A percentile compares a stretch with the other conserved stretches of the same genome.
Conservation (phyloP, 257 asterid genomes). For the Fraxinus excelsior region DNA sequence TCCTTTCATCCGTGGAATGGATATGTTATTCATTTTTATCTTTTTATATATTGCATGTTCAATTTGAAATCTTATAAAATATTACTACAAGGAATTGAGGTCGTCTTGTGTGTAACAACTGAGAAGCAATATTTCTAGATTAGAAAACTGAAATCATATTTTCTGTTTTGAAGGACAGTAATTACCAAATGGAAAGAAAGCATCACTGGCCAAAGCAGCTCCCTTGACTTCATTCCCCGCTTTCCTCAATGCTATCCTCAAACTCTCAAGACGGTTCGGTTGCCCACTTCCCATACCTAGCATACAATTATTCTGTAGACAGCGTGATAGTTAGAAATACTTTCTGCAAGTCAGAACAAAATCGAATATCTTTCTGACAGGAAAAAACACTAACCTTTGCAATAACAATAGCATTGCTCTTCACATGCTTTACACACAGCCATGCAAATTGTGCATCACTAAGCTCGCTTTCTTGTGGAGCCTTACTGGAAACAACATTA, state of each 20-base stretch:
- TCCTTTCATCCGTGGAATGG: too few relatives aligned
- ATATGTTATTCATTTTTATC: too few relatives aligned
- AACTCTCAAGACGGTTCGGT: constrained; percentile 90
- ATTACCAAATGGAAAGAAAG: constrained; percentile 94
- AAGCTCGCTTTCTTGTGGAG: constrained; percentile 72
- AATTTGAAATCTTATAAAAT: too few relatives aligned
- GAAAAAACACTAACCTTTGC: constrained; percentile 60
- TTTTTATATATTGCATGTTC: too few relatives aligned
- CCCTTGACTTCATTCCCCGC: constrained; percentile 93
- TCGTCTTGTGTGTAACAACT: too few relatives aligned
- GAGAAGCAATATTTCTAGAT: background rate
- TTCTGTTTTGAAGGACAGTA: background rate
- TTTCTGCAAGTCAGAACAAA: constrained; percentile 3
- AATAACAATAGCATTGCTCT: constrained; percentile 94
- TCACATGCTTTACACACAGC: constrained; percentile 95
- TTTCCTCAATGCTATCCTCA: constrained; percentile 84
- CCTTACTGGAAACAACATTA: constrained; percentile 61
- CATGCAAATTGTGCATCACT: constrained; percentile 82
- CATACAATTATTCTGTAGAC: constrained; percentile 73
- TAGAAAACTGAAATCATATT: background rate
- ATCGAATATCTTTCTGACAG: background rate
- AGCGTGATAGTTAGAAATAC: constrained; percentile 6
- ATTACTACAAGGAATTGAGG: too few relatives aligned
- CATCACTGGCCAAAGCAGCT: constrained; percentile 97
- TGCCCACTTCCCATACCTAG: constrained; percentile 99